Base-by-base conservation (phyloP, 768 basidiomycete species). In the Gyrodon lividus region DNA sequence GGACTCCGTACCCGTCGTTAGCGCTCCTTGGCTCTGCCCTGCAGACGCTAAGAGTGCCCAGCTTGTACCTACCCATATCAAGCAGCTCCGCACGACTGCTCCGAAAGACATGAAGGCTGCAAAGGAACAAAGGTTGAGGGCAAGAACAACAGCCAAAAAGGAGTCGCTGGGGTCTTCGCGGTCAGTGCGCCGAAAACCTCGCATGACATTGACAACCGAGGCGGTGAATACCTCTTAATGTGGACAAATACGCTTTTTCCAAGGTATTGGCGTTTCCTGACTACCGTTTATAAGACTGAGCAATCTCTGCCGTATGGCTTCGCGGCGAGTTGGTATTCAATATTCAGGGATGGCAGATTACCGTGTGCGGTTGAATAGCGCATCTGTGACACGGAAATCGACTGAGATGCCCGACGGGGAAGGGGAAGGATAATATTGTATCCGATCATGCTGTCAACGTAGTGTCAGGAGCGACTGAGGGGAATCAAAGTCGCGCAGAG, bases 91-190 rank as follows among this genome's bases (percentile, higher is more conserved):
- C 16, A 94, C 92, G 2, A 82, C 84, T 24, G 81, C 84, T 4
- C 92, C 92, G 2, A 84, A 80, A 59, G 87, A 93, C 60, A 87
- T 91, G 79, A 87, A 79, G 61, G 76, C 71, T 28, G 82, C 83
- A 28, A 91, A 86, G 62, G 77, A 81, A 50, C 62, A 71, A 46
- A 77, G 89, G 50, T 63, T 67, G 33, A 71, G 72, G 59, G 82
- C 76, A 17, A 81, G 75, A 54, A 67, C 69, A 12, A 74, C 70
- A 31, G 80, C 81, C 2, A 87, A 76, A 59, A 60, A 55, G 31
- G 63, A 51, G 28, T 23, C 24, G 26, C 39, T 52, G 5, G 22
- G 26, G 30, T 51, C 51, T 31, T 62, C 58, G 34, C 53, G 46
- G 14, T 17, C 53, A 20, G 31, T 50, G 24, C 57, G 30, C 31